Evolutionary conservation across 139 green algal species (phyloP), one percentile per base, ranked within the genome.

Genomic region (Micractinium conductrix): DNA sequence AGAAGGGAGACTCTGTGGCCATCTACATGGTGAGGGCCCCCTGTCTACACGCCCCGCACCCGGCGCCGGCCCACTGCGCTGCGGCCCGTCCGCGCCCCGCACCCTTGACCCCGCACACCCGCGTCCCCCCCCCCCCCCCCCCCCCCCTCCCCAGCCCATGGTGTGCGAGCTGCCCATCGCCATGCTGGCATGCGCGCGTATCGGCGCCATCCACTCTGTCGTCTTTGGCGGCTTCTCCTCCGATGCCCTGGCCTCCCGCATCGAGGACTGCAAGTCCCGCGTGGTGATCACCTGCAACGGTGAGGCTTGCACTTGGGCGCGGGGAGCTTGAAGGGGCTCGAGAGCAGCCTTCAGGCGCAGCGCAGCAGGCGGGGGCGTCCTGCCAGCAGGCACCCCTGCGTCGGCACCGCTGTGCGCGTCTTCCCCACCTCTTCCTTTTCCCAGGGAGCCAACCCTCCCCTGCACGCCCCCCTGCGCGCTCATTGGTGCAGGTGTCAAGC

Each of bases 191-290:
- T 99, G 97, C 83, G 95, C 96, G 5, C 93, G 96, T 74, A 97
- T 99, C 75, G 96, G 97, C 33, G 96, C 96, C 19, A 93, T 99
- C 75, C 97, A 99, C 89, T 95, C 85, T 6, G 96, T 99, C 2
- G 97, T 99, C 63, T 99, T 99, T 86, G 97, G 84, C 7, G 97
- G 97, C 62, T 99, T 99, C 90, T 96, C 91, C 38, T 94, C 97
- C 4, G 95, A 99, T 55, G 89, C 95, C 0, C 91, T 99, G 65
- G 91, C 91, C 24, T 88, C 88, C 6, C 89, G 93, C 42, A 92
- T 97, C 8, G 40, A 87, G 48, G 92, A 96, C 88, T 92, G 84
- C 90, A 90, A 91, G 60, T 44, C 92, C 28, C 62, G 65, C 12
- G 68, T 93, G 28, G 35, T 92, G 21, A 62, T 93, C 70, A 92